Conservation (phyloP, 225 moss, liverwort and hornwort species). For the Marchantia polymorpha region DNA sequence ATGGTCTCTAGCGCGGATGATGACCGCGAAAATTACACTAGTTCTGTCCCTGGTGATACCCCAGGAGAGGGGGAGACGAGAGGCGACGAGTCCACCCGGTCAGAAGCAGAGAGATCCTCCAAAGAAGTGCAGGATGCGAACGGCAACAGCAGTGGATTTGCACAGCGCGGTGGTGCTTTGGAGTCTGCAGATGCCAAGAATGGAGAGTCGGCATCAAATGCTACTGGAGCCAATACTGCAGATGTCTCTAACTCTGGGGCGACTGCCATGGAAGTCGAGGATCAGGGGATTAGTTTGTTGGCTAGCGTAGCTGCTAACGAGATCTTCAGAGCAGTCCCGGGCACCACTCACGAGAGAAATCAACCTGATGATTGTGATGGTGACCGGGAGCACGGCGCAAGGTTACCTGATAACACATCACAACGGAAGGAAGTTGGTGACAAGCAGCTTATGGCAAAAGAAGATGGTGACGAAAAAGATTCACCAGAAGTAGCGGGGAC, state of each 20-base stretch:
- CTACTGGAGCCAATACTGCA: slow-evolving; percentile 22
- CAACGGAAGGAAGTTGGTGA: slow-evolving; percentile 33
- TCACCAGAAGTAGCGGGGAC: slow-evolving; percentile 32
- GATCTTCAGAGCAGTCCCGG: slow-evolving; percentile 30
- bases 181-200: slow-evolving; percentile 30
- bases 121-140: slow-evolving; percentile 25
- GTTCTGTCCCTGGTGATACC: slow-evolving; percentile 17
- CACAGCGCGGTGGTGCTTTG: slow-evolving; percentile 4
- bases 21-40: slow-evolving; percentile 25
- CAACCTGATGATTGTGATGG: slow-evolving; percentile 31
- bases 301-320: slow-evolving; percentile 91
- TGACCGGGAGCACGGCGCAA: slow-evolving; percentile 23
- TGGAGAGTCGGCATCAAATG: slow-evolving; percentile 23
- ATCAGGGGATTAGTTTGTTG: slow-evolving; percentile 79
- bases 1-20: slow-evolving; percentile 22
- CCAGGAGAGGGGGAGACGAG: slow-evolving; percentile 35
- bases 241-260: slow-evolving; percentile 46
- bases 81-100: slow-evolving; percentile 14
- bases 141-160: slow-evolving; percentile 3
- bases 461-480: slow-evolving; percentile 45
- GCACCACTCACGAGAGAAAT: slow-evolving; percentile 29
- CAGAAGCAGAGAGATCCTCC: slow-evolving; percentile 13
- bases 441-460: slow-evolving; percentile 41
- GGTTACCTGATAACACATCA: slow-evolving; percentile 22
- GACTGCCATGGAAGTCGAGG: slow-evolving; percentile 64